These are phyloP conservation scores for Plasmodium relictum DNA, from an alignment of 169 alveolate genomes.

Conservation along the genomic window DNA sequence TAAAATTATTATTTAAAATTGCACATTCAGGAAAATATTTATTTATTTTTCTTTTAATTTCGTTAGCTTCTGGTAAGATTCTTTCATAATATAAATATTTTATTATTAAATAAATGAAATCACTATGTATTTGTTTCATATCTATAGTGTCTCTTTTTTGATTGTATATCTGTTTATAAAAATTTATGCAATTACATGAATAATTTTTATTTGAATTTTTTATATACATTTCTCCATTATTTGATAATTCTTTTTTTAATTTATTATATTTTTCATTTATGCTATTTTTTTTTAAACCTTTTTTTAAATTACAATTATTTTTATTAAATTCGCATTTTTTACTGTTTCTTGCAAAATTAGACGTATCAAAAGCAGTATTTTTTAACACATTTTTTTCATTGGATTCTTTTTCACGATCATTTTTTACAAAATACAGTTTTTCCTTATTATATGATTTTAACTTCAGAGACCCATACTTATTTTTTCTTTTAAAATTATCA, in stretches of 20 bases:
- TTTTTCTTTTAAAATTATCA: constrained; percentile 4
- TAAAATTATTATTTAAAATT: constrained; percentile 42
- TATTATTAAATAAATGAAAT: constrained; percentile 44
- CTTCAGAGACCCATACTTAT: constrained; percentile 1
- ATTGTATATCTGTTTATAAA: constrained; percentile 21
- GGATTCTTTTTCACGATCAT: constrained; percentile 1
- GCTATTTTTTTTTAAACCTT: constrained; percentile 26
- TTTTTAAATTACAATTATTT: constrained; percentile 19
- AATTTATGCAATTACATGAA: constrained; percentile 43
- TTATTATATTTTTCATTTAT: constrained; percentile 48
- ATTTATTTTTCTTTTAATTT: constrained; percentile 63
- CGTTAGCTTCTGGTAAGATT: constrained; percentile 71
- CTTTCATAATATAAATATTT: constrained; percentile 69
- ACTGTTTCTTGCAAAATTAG: constrained; percentile 5
- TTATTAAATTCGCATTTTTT: constrained; percentile 22
- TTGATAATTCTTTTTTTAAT: constrained; percentile 18
- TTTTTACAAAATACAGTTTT: not conserved
- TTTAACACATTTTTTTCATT: constrained; percentile 16
- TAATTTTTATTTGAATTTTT: constrained; percentile 16
- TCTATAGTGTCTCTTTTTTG: constrained; percentile 6
- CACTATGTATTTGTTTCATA: constrained; percentile 58
- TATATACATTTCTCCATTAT: constrained; percentile 13
- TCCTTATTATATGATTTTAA: constrained; percentile 11
- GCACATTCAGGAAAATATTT: constrained; percentile 63
- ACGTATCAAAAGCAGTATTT: not conserved